phyloP scores from a whole-genome alignment of 257 asterid genomes.

The Solanum pinnatisectum region DNA sequence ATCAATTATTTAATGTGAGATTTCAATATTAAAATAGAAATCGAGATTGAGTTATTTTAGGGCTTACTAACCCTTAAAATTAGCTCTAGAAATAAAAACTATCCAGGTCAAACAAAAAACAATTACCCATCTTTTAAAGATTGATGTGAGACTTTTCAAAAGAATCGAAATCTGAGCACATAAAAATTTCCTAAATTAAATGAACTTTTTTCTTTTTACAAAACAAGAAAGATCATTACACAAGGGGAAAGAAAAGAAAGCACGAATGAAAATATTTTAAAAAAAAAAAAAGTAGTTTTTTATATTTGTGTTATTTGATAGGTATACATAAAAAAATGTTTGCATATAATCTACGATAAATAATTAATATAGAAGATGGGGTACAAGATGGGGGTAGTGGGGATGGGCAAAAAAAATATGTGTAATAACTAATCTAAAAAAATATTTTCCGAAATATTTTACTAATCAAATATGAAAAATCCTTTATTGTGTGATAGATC shows the following conservation, averaged over 20 bases:
- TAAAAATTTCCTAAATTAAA: not conserved
- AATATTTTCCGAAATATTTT: too few species aligned
- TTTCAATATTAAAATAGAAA: not conserved
- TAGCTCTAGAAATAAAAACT: too few species aligned
- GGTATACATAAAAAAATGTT: too few species aligned
- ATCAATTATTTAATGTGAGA: not conserved
- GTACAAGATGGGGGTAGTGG: not conserved
- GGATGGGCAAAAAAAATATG: not conserved
- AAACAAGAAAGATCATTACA: not conserved
- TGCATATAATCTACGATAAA: not conserved
- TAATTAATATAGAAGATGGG: not conserved
- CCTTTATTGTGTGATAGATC: not conserved
- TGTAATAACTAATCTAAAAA: too few species aligned
- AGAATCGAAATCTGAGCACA: not conserved
- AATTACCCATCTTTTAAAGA: not conserved
- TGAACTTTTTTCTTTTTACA: not conserved
- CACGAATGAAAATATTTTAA: too few species aligned
- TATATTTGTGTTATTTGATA: too few species aligned
- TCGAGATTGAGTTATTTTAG: too few species aligned
- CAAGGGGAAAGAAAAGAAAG: not conserved
- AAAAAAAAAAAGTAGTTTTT: too few species aligned
- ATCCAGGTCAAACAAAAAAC: too few species aligned
- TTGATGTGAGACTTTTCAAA: not conserved
- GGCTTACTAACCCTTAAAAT: too few species aligned
- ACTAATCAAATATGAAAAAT: too few species aligned